Base-by-base conservation (phyloP, 257 asterid species). In the Solanum lignicaule region DNA sequence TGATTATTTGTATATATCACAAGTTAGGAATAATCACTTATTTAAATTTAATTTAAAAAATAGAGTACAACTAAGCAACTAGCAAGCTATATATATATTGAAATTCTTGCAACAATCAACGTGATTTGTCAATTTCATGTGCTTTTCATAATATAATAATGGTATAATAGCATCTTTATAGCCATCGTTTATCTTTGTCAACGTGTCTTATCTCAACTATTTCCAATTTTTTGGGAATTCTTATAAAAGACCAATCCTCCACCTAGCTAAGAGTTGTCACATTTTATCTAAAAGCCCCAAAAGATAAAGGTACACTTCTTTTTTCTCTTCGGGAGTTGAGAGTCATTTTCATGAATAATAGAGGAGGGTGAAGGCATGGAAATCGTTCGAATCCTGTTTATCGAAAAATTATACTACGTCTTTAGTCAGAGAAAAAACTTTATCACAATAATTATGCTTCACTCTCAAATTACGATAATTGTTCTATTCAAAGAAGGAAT, bases 221-320 rank as follows among this genome's bases (percentile, higher is more conserved):
- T 27, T 18, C 85, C 85, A 18, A 4, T 7, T 46, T 43, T 27
- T 81, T 29, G 85, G 85, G 38, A 46, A 81, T 46, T 29, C 68
- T 46, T 46, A 52, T 52, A 46, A 25, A 36, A 10, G 39, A 43
- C 16, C 16, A 81, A 81, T 46, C 68, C 29, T 43, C 85, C 85
- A 81, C 85, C 85, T 81, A 27, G 35, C 85, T 81, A 43, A 48
- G 68, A 81, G 85, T 48, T 81, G 38, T 43, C 85, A 46, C 41
- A 29, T 21, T 43, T 81, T 81, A 46, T 9, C 41, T 29, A 9
- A 43, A 43, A 18, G 16, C 23, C 20, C 52, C 13, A 74, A 36
- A 74, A 75, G 83, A 75, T 75, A 38, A 75, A 36, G 9, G 35
- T 32, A 32, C 33, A 32, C 33, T 32, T 32, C 33, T 32, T 32